Evolutionary conservation across 2,329 filamentous ascomycete genomes (phyloP).

Genomic region (Myriosclerotinia duriaeana): DNA sequence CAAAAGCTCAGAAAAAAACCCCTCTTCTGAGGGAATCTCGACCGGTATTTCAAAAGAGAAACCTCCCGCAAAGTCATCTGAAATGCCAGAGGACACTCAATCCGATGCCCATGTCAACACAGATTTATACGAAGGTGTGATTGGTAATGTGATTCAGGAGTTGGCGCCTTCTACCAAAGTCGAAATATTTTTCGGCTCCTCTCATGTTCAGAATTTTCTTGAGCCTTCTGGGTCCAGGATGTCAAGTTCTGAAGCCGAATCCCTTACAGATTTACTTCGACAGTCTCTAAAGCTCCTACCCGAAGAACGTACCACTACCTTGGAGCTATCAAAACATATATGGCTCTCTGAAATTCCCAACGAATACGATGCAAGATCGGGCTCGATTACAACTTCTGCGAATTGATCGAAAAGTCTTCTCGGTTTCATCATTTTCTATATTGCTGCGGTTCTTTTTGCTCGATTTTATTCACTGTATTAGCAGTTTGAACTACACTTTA

Average conservation of each 20-base stretch:
- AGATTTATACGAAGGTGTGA: neutral
- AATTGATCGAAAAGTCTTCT: neutral
- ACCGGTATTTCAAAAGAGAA: neutral
- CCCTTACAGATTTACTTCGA: slow-evolving; percentile 26
- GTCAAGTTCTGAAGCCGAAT: slow-evolving; percentile 24
- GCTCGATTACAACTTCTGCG: neutral
- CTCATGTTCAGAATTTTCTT: slow-evolving; percentile 23
- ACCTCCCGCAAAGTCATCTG: neutral
- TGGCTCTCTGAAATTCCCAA: slow-evolving; percentile 25
- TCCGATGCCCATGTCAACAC: neutral
- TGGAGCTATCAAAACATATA: slow-evolving; percentile 23
- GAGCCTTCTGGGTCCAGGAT: slow-evolving; percentile 27
- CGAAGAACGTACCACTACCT: slow-evolving; percentile 24
- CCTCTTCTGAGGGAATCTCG: slow-evolving; percentile 30
- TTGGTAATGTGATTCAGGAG: neutral
- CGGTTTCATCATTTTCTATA: neutral
- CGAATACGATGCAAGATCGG: neutral
- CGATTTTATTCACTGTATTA: neutral
- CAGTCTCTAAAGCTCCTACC: slow-evolving; percentile 27
- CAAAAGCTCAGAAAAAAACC: slow-evolving; percentile 26
- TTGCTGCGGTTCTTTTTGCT: neutral
- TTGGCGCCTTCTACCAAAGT: neutral
- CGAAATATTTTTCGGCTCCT: neutral
- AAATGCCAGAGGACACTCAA: neutral
- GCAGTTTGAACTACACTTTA: no score